Base-by-base conservation (phyloP, 495 filamentous ascomycete species). In the Zalerion maritima region DNA sequence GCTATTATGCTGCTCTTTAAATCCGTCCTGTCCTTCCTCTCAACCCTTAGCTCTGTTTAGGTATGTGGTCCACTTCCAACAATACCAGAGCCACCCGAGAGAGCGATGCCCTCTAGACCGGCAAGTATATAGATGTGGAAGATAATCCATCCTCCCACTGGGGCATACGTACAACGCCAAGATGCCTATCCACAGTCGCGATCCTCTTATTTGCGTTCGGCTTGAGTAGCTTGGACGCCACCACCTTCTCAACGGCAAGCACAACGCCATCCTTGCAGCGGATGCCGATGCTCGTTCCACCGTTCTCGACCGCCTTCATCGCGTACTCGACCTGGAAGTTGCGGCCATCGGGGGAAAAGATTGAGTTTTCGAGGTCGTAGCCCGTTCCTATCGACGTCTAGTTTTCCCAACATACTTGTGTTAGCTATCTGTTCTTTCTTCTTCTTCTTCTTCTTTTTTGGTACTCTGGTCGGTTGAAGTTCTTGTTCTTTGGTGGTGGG, bases 311-410 rank as follows among this genome's bases (percentile, higher is more conserved):
- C 36, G 89, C 89, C 66, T 97, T 97, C 34, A 89, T 75, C 35
- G 89, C 89, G 59, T 97, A 97, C 67, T 97, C 89, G 52, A 96
- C 89, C 58, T 97, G 89, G 55, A 97, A 97, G 60, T 97, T 97
- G 41, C 89, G 77, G 54, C 89, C 89, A 64, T 97, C 89, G 33
- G 89, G 89, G 20, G 86, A 94, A 67, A 94, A 97, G 59, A 94
- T 86, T 45, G 91, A 96, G 69, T 97, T 97, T 45, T 81, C 80
- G 50, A 97, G 80, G 72, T 97, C 89, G 61, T 97, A 97, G 47
- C 89, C 89, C 45, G 89, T 97, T 51, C 89, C 89, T 75, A 97
- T 97, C 45, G 89, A 97, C 47, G 89, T 97, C 89, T 96, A 36
- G 26, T 29, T 29, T 23, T 34, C 14, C n/a, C n/a, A n/a, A n/a